Conservation (phyloP, 441 rosid genomes). For the Breynia disticha region DNA sequence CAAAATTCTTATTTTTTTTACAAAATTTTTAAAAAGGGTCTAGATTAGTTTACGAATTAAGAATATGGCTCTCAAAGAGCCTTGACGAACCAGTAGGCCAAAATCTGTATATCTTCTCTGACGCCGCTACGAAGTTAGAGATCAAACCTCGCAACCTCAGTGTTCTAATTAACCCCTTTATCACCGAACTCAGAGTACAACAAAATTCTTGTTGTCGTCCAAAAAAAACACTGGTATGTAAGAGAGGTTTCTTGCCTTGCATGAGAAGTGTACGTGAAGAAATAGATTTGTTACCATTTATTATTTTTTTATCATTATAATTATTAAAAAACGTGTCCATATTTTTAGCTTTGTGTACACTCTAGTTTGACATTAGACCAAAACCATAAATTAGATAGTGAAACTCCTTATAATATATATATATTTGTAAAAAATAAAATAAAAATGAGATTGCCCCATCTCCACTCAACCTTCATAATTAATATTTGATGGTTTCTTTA, state of each 20-base stretch:
- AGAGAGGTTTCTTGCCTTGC: constrained; percentile 27
- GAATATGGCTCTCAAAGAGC: too few relatives aligned
- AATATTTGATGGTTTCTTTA: constrained; percentile 10
- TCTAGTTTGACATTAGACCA: constrained; percentile 60
- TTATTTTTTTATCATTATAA: not conserved
- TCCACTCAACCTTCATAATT: constrained; percentile 39
- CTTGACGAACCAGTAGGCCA: too few relatives aligned
- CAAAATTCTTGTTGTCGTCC: too few relatives aligned
- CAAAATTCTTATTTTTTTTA: too few relatives aligned
- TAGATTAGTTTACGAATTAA: too few relatives aligned
- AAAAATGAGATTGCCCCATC: constrained; percentile 40
- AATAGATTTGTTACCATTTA: constrained; percentile 23
- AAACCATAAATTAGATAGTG: constrained; percentile 26
- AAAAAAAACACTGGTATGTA: too few relatives aligned
- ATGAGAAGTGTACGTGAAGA: constrained; percentile 58
- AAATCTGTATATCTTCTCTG: too few relatives aligned
- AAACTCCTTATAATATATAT: constrained; percentile 5
- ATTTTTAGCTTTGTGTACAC: constrained; percentile 45
- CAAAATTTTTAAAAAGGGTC: too few relatives aligned
- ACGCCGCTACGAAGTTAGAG: too few relatives aligned
- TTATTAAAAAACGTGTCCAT: not conserved
- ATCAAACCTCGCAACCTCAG: too few relatives aligned
- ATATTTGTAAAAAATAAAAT: not conserved
- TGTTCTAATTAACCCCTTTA: too few relatives aligned
- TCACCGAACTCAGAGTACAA: too few relatives aligned